A percentile compares a stretch with the other conserved stretches of the same genome.
Evolutionary conservation across 768 basidiomycete genomes (phyloP).

Genomic region (Austroboletus eburneus): DNA sequence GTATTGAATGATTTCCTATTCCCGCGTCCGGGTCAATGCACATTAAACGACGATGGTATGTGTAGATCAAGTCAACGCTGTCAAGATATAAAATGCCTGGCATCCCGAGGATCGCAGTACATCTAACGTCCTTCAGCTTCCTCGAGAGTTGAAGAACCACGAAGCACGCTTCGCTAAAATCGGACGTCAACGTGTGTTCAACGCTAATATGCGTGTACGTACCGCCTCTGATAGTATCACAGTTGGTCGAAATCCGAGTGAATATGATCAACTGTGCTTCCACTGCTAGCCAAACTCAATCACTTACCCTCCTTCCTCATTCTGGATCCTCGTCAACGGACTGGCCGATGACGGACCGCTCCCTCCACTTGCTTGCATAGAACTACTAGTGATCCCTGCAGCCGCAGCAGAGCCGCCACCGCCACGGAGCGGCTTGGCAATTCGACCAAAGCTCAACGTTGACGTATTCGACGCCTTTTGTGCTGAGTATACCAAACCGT

Average conservation of each 20-base stretch:
- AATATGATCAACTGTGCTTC: conserved; percentile 18
- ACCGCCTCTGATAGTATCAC: conserved; percentile 31
- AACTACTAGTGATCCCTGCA: conserved; percentile 38
- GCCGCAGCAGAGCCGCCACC: conserved; percentile 63
- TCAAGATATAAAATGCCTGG: neutral
- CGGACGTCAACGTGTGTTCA: conserved; percentile 26
- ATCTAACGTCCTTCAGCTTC: conserved; percentile 30
- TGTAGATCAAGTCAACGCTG: conserved; percentile 26
- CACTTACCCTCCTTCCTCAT: conserved; percentile 70
- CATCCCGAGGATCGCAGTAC: conserved; percentile 11
- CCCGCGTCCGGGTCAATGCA: conserved; percentile 8
- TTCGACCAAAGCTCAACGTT: conserved; percentile 83
- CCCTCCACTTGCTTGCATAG: conserved; percentile 38
- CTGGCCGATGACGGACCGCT: conserved; percentile 52
- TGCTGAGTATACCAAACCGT: conserved; percentile 41
- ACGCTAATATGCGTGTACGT: conserved; percentile 20
- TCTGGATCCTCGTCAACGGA: conserved; percentile 70
- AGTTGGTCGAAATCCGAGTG: conserved; percentile 13
- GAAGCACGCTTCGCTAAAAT: conserved; percentile 80
- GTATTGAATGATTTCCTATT: conserved; percentile 14
- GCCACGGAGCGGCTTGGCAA: conserved; percentile 94
- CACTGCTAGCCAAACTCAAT: conserved; percentile 12
- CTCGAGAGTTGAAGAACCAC: conserved; percentile 89
- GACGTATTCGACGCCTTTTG: conserved; percentile 73
- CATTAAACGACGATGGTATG: conserved; percentile 26